Conservation (phyloP, 2,329 filamentous ascomycete genomes). For the Sclerotinia borealis region DNA sequence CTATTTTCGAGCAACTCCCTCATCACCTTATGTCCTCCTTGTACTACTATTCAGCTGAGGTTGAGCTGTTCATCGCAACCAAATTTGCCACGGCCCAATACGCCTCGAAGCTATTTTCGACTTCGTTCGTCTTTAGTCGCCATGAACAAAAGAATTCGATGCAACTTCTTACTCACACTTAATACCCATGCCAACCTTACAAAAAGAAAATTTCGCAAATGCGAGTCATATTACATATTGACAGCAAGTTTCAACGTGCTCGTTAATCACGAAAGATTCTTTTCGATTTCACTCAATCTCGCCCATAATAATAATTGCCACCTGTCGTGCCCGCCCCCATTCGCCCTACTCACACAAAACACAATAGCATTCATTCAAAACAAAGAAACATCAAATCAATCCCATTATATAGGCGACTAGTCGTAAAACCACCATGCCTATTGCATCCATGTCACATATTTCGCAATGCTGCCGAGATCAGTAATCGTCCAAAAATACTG, state of each 20-base stretch:
- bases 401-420: slow-evolving; percentile 15
- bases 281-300: slow-evolving; percentile 10
- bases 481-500: slow-evolving; percentile 5
- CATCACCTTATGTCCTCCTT: slow-evolving; percentile 33
- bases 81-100: slow-evolving; percentile 25
- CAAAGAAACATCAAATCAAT: slow-evolving; percentile 10
- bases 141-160: slow-evolving; percentile 31
- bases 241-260: slow-evolving; percentile 31
- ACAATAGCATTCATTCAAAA: slow-evolving; percentile 7
- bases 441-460: slow-evolving; percentile 6
- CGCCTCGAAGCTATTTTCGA: slow-evolving; percentile 29
- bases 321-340: slow-evolving; percentile 15
- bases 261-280: slow-evolving; percentile 18
- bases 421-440: slow-evolving; percentile 14
- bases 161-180: slow-evolving; percentile 25
- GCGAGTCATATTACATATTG: slow-evolving; percentile 20
- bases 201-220: slow-evolving; percentile 12
- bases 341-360: slow-evolving; percentile 11
- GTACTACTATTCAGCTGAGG: slow-evolving; percentile 34
- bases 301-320: slow-evolving; percentile 25
- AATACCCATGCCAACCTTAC: slow-evolving; percentile 29
- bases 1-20: slow-evolving; percentile 30
- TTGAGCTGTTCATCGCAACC: slow-evolving; percentile 28
- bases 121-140: slow-evolving; percentile 32
- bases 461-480: slow-evolving; percentile 4